phyloP scores from a whole-genome alignment of 768 basidiomycete species.

The Candolleomyces eurysporus region DNA sequence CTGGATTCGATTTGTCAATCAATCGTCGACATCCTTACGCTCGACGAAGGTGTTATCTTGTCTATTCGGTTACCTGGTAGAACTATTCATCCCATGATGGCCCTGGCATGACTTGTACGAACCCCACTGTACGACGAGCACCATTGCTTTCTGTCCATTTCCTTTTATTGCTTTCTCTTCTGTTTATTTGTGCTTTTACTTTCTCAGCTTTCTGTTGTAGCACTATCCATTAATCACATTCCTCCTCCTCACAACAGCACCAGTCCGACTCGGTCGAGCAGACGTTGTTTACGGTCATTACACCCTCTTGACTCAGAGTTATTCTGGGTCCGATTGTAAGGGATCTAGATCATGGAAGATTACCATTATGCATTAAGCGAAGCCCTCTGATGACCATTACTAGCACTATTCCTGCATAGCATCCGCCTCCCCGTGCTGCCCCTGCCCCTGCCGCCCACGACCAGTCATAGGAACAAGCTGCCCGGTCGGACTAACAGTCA shows the following conservation, averaged over 20 bases:
- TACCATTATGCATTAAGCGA: too few relatives aligned
- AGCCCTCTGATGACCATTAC: background rate
- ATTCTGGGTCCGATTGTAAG: too few relatives aligned
- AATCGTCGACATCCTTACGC: too few relatives aligned
- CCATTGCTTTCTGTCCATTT: constrained; percentile 15
- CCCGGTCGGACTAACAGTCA: background rate
- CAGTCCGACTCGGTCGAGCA: background rate
- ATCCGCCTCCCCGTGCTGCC: background rate
- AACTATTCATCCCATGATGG: too few relatives aligned
- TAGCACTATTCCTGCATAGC: constrained; percentile 8
- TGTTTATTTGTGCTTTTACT: constrained; percentile 15
- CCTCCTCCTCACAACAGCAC: background rate
- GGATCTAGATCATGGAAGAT: too few relatives aligned
- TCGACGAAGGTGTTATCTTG: too few relatives aligned
- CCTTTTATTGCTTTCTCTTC: constrained; percentile 15
- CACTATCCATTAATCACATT: constrained; percentile 9
- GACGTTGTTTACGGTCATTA: too few relatives aligned
- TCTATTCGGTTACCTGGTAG: too few relatives aligned
- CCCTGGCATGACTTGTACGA: too few relatives aligned
- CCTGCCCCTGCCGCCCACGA: background rate
- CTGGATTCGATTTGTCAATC: too few relatives aligned
- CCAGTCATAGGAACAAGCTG: background rate
- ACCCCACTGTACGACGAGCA: constrained; percentile 5
- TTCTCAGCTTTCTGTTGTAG: constrained; percentile 9
- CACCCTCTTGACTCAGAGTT: too few relatives aligned